These are phyloP conservation scores for Alternaria novae-zelandiae DNA, from an alignment of 2,329 filamentous ascomycete species.

Conservation along the genomic window DNA sequence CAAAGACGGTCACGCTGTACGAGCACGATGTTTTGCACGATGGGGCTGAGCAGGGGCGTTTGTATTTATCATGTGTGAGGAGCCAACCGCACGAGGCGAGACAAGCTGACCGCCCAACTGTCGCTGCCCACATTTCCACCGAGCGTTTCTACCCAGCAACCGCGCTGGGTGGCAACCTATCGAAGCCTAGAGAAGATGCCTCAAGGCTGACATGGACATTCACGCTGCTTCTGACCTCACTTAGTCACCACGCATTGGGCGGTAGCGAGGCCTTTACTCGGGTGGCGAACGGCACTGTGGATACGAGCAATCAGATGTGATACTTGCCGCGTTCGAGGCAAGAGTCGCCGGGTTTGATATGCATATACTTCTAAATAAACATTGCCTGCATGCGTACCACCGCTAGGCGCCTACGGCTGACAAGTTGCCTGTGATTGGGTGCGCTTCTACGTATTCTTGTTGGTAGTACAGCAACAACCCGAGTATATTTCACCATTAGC, in stretches of 20 bases:
- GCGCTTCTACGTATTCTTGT: not conserved
- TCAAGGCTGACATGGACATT: constrained; percentile 34
- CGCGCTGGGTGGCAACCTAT: constrained; percentile 39
- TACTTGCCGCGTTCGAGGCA: constrained; percentile 24
- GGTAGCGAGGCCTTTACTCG: constrained; percentile 9
- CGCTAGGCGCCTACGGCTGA: constrained; percentile 11
- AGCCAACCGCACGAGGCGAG: constrained; percentile 25
- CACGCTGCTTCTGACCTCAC: constrained; percentile 14
- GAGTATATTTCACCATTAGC: constrained; percentile 50
- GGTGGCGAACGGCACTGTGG: constrained; percentile 11
- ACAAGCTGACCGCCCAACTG: constrained; percentile 24
- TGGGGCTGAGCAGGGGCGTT: constrained; percentile 19
- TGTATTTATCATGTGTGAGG: constrained; percentile 32
- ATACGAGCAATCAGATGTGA: constrained; percentile 27
- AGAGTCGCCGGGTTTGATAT: constrained; percentile 20
- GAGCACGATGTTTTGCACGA: constrained; percentile 7
- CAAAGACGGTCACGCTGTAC: constrained; percentile 7
- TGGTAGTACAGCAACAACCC: constrained; percentile 11
- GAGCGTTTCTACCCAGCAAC: constrained; percentile 27
- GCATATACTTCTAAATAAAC: constrained; percentile 24
- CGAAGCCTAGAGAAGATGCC: constrained; percentile 32
- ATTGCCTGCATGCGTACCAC: constrained; percentile 26
- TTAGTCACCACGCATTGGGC: constrained; percentile 25
- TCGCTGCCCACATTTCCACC: constrained; percentile 38
- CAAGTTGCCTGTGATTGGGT: constrained; percentile 3